Base-by-base conservation (phyloP, 768 basidiomycete species). In the Daedalea quercina region DNA sequence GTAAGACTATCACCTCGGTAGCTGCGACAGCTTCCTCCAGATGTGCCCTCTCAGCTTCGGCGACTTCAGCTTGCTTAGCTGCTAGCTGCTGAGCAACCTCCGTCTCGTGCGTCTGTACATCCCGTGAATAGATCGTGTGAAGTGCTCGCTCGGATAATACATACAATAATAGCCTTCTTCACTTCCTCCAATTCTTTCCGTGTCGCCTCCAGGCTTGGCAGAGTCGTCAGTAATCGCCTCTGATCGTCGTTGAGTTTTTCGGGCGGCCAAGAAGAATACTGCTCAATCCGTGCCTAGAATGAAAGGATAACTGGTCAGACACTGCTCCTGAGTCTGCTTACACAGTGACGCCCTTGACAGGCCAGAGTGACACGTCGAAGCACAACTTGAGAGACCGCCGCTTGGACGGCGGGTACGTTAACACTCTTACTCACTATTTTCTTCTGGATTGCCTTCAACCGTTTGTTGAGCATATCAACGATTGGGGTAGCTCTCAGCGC, bases 161-260 rank as follows among this genome's bases (percentile, higher is more conserved):
- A 44, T 43, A 92, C 93, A 80, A 95, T 90, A 56, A 94, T 76
- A 40, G 78, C 81, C 66, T 88, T 92, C 68, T 86, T 87, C 42
- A 93, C 79, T 53, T 94, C 93, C 23, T 80, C 82, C 13, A 95
- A 70, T 61, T 94, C 93, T 62, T 89, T 90, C 59, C 84, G 78
- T 37, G 84, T 74, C 9, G 84, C 87, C 62, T 94, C 91, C 20
- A 94, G 73, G 6, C 76, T 73, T 9, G 92, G 79, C 42, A 95
- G 80, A 17, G 79, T 83, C 57, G 81, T 86, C 49, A 94, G 61
- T 1, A 78, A 74, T 31, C 84, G 81, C 57, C 78, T 86, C 70
- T 96, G 93, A 68, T 95, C 94, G 40, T 92, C 89, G 57, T 95
- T 90, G 50, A 94, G 78, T 62, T 86, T 85, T 51, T 84, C 82